Evolutionary conservation across 352 stramenopile species (phyloP).

Genomic region (Pythium phragmiticola): DNA sequence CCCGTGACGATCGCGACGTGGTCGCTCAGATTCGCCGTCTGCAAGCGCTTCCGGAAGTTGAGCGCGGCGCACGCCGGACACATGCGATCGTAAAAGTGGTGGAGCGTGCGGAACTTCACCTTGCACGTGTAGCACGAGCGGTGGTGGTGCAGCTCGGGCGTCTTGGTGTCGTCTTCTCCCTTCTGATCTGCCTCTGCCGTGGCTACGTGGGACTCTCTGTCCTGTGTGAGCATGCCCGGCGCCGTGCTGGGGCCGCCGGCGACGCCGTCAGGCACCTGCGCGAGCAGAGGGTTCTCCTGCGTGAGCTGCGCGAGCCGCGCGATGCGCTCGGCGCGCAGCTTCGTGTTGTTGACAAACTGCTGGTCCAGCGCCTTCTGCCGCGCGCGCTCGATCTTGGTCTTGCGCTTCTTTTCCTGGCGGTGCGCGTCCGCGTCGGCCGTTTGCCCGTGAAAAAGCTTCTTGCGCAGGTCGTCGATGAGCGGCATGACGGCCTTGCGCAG

Average conservation of each 20-base stretch:
- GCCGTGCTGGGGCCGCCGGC: conserved; percentile 56
- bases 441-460: conserved; percentile 49
- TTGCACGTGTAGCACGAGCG: conserved; percentile 98
- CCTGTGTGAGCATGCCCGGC: conserved; percentile 43
- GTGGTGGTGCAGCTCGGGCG: conserved; percentile 68
- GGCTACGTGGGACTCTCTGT: conserved; percentile 31
- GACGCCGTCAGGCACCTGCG: conserved; percentile 92
- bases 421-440: conserved; percentile 77
- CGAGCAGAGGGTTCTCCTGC: conserved; percentile 69
- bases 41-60: conserved; percentile 95
- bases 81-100: conserved; percentile 97
- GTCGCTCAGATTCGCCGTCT: conserved; percentile 84
- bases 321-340: conserved; percentile 89
- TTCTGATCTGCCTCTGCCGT: conserved; percentile 50
- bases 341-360: conserved; percentile 92
- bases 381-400: conserved; percentile 75
- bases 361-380: conserved; percentile 83
- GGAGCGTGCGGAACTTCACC: conserved; percentile 91
- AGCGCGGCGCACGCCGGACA: conserved; percentile 92
- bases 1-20: conserved; percentile 95
- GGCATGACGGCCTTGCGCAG: conserved; percentile 55
- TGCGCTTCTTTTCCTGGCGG: conserved; percentile 78
- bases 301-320: conserved; percentile 84
- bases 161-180: conserved; percentile 27
- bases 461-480: conserved; percentile 76